These are phyloP conservation scores for Hyaloscypha variabilis DNA, from an alignment of 495 filamentous ascomycete genomes.

Conservation along the genomic window DNA sequence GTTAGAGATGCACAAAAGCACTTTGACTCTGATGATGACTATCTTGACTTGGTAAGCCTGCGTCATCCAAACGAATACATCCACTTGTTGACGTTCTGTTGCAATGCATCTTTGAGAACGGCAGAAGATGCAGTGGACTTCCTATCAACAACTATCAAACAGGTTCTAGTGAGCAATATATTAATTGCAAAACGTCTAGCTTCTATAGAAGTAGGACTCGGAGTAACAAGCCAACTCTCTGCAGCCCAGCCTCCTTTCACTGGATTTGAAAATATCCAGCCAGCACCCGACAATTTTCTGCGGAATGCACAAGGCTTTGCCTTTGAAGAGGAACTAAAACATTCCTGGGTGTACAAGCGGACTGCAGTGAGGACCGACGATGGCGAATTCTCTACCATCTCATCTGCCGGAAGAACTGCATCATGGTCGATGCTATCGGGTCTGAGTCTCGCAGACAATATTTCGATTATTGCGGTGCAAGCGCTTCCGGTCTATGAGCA, in stretches of 20 bases:
- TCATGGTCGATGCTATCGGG: not conserved
- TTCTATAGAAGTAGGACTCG: not conserved
- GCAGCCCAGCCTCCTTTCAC: too few species aligned
- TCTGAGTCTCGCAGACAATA: not conserved
- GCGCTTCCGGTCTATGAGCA: constrained; percentile 1
- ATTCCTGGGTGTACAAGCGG: not conserved
- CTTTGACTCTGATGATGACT: not conserved
- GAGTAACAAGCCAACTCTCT: not conserved
- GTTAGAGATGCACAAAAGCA: not conserved
- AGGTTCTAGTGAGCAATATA: not conserved
- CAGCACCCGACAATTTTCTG: not conserved
- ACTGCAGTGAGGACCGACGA: not conserved
- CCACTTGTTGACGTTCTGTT: too few species aligned
- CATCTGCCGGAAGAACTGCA: not conserved
- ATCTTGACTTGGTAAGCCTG: not conserved
- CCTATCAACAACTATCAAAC: not conserved
- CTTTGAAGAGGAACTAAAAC: not conserved
- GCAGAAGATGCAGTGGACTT: not conserved
- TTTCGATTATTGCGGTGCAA: not conserved
- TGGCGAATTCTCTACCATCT: not conserved
- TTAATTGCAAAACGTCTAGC: not conserved
- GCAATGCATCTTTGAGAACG: not conserved
- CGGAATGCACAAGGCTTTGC: not conserved
- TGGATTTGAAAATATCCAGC: too few species aligned
- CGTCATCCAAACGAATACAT: not conserved